Evolutionary conservation across 805 yeast species (phyloP).

Genomic region (Saturnispora zaruensis): DNA sequence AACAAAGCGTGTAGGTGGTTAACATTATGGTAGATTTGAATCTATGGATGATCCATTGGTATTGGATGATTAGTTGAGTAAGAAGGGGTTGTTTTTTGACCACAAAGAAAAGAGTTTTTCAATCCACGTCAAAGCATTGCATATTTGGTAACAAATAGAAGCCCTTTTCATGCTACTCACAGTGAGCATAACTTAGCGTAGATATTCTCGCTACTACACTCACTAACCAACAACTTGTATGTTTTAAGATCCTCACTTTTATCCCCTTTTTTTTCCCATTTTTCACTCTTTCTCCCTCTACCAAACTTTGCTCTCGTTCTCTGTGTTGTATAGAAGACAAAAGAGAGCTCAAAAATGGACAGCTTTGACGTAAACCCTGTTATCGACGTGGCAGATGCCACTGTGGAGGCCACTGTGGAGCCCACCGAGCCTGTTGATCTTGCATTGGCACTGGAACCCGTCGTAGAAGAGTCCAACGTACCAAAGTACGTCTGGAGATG

Average conservation of each 20-base stretch:
- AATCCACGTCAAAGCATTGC: no score
- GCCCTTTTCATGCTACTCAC: no score
- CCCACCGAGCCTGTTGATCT: background rate
- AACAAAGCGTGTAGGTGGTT: no score
- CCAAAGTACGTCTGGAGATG: conserved; percentile 34
- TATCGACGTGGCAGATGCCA: conserved; percentile 2
- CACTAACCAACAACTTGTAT: no score
- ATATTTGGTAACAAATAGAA: background rate
- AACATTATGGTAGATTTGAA: no score
- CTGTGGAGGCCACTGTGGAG: background rate
- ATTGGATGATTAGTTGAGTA: no score
- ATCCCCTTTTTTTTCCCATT: background rate
- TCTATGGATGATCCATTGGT: no score
- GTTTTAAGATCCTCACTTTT: no score
- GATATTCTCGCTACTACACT: no score
- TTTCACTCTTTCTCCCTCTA: background rate
- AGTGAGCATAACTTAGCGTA: no score
- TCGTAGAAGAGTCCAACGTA: background rate
- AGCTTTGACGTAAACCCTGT: background rate
- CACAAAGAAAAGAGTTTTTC: no score
- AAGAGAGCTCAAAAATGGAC: background rate
- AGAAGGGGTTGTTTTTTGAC: no score
- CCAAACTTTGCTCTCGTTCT: background rate
- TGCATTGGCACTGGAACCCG: background rate
- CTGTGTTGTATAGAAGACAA: background rate